Percentiles rank a stretch among this genome's conserved stretches.
phyloP scores from a whole-genome alignment of 441 rosid genomes.

The Populus trichocarpa region DNA sequence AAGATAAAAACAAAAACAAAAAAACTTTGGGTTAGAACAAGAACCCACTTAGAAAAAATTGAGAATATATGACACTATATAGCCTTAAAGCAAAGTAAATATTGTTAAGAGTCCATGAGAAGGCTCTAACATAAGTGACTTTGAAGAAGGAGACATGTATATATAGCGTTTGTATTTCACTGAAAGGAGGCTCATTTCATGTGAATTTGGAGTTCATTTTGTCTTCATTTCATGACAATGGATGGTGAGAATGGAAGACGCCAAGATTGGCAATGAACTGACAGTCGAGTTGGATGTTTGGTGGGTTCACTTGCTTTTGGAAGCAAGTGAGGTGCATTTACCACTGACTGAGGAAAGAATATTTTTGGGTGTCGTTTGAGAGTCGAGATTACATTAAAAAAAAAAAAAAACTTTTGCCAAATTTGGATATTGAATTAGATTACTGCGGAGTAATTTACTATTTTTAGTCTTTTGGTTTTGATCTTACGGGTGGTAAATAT shows the following conservation, averaged over 20 bases:
- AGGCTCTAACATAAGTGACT: conserved; percentile 29
- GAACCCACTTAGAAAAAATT: not conserved
- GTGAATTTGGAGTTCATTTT: conserved; percentile 54
- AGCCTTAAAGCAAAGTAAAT: not conserved
- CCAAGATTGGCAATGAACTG: conserved; percentile 20
- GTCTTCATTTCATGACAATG: conserved; percentile 39
- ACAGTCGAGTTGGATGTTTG: not conserved
- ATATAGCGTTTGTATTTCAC: conserved; percentile 35
- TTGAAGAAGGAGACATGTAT: conserved; percentile 28
- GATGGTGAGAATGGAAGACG: conserved; percentile 25
- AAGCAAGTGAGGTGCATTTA: conserved; percentile 5
- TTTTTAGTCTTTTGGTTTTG: not conserved
- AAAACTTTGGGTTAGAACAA: not conserved
- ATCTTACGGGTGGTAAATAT: not conserved
- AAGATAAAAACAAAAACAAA: not conserved
- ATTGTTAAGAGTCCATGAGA: conserved; percentile 21
- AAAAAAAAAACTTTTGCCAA: not conserved
- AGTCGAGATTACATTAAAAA: not conserved
- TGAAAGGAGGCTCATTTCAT: conserved; percentile 31
- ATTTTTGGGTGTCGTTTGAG: not conserved
- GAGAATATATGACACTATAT: not conserved
- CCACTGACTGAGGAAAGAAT: not conserved
- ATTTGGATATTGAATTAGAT: not conserved
- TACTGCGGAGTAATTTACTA: not conserved
- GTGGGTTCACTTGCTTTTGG: not conserved